Base-by-base conservation (phyloP, 371 early-diverging fungal genomes). In the Enterocytospora artemiae region DNA sequence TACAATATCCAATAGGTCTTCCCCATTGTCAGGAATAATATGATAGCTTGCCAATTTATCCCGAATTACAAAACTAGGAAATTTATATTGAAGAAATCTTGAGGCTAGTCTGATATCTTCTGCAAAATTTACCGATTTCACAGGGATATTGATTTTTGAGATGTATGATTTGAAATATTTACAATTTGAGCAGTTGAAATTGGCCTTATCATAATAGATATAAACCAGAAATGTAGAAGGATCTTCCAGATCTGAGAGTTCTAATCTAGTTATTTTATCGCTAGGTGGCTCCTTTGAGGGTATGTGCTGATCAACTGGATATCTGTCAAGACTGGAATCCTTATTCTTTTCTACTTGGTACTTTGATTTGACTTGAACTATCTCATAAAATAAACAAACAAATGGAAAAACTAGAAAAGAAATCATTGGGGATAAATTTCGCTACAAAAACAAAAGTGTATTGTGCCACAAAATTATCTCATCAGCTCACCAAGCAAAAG, bases 11-110 rank as follows among this genome's bases (percentile, higher is more conserved):
- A 51, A 27, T 34, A 73, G 53, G 20, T 70, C 59, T 5, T 61
- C 74, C 32, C 50, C 46, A 30, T 20, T 18, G 20, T 28, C 36
- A 14, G 51, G 43, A 14, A 46, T 28, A 20, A 73, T 22, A 12
- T 34, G 36, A 49, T 68, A 68, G 46, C 57, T 61, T 39, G 39
- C 44, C 14, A 37, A 37, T 3, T 54, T 59, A 18, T 55, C 25
- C 16, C 70, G 64, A 0, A 73, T 39, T 28, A 67, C 50, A 59
- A 69, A 73, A 20, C 63, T 34, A 28, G 74, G 74, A 66, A 73
- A 73, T 9, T 34, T 9, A 37, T 39, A 59, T 18, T 48, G 16
- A 41, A 54, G 46, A 18, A 73, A 69, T 28, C 59, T 37, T 3
- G 60, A 57, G 2, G 41, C 70, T 3, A 73, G n/a, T 3, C 33